Evolutionary conservation across 306 rosid species (phyloP).

Genomic region (Canavalia gladiata): DNA sequence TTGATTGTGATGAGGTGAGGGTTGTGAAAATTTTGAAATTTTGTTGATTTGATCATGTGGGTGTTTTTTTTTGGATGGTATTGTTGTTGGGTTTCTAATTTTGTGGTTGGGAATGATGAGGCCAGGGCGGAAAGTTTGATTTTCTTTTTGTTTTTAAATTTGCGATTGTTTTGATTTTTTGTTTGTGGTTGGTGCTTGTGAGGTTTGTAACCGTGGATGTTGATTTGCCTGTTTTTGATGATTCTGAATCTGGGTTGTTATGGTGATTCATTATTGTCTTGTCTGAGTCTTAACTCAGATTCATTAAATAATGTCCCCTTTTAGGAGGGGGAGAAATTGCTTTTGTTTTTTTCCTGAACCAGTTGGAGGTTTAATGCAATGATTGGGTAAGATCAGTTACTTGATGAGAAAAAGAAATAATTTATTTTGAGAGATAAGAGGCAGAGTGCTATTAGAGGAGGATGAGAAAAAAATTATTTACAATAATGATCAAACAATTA

Average conservation of each 20-base stretch:
- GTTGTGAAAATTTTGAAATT: neutral
- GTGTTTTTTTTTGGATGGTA: neutral
- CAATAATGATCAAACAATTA: neutral
- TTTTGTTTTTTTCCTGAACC: conserved; percentile 16
- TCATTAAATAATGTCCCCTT: neutral
- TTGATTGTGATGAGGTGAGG: conserved; percentile 77
- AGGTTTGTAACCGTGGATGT: conserved; percentile 37
- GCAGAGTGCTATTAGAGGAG: conserved; percentile 5
- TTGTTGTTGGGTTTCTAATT: neutral
- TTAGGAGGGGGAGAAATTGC: neutral
- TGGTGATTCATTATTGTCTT: conserved; percentile 1
- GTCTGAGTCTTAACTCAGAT: neutral
- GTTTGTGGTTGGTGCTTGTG: neutral
- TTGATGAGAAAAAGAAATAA: neutral
- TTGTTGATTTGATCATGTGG: neutral
- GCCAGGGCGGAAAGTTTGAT: neutral
- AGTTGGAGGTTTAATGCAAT: neutral
- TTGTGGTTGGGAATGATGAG: too few species aligned
- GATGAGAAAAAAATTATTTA: neutral
- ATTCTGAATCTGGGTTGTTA: conserved; percentile 12
- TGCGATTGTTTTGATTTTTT: neutral
- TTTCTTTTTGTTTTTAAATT: neutral
- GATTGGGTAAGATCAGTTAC: conserved; percentile 25
- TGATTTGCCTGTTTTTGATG: neutral
- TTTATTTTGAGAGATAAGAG: conserved; percentile 3